Evolutionary conservation across 2,329 filamentous ascomycete species (phyloP).

Genomic region (Ophidiomyces ophidiicola): DNA sequence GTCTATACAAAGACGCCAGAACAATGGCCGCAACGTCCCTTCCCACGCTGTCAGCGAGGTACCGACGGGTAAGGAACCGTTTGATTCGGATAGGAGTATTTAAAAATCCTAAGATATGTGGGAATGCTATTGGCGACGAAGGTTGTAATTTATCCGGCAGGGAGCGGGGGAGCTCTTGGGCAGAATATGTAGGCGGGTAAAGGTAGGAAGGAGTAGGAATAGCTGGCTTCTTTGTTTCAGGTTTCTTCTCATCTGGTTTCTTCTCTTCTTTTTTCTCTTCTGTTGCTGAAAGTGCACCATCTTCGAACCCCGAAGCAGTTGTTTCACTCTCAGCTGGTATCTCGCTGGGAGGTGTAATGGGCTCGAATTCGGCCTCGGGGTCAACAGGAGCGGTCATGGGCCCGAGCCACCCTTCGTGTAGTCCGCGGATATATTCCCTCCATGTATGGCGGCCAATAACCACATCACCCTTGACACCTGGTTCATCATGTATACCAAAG

Average conservation of each 20-base stretch:
- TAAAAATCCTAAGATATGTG: conserved; percentile 82
- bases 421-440: conserved; percentile 89
- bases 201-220: conserved; percentile 61
- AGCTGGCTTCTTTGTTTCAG: conserved; percentile 41
- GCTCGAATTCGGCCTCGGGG: conserved; percentile 18
- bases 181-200: conserved; percentile 56
- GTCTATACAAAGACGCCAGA: conserved; percentile 40
- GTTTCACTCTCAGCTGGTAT: background rate
- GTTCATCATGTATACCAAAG: conserved; percentile 57
- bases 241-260: conserved; percentile 41
- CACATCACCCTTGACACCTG: conserved; percentile 68
- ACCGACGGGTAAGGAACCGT: conserved; percentile 71
- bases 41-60: conserved; percentile 77
- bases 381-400: conserved; percentile 48
- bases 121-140: conserved; percentile 60
- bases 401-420: conserved; percentile 94
- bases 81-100: conserved; percentile 78
- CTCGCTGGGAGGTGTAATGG: conserved; percentile 14
- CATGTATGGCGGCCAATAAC: conserved; percentile 84
- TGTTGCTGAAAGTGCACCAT: conserved; percentile 18
- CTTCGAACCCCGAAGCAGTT: conserved; percentile 11
- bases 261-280: conserved; percentile 35
- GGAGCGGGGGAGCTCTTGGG: conserved; percentile 50
- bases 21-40: conserved; percentile 78
- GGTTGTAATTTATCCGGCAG: conserved; percentile 63